These are phyloP conservation scores for Nicotiana rustica DNA, from an alignment of 305 asterid genomes.

Conservation along the genomic window DNA sequence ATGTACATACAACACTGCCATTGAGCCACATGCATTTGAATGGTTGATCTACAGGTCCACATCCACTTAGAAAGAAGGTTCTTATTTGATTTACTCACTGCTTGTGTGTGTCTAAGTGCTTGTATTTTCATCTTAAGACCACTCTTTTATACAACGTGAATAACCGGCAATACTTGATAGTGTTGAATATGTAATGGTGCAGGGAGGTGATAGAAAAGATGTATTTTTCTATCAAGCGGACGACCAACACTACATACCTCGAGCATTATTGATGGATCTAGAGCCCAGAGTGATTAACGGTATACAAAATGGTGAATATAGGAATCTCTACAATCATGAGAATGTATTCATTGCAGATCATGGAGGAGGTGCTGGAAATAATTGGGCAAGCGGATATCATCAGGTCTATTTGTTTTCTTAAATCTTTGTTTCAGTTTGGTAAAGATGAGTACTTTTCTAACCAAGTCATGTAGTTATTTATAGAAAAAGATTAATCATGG, in stretches of 20 bases:
- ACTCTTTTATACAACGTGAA: conserved; percentile 15
- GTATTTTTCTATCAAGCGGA: conserved; percentile 99
- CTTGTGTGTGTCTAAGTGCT: neutral
- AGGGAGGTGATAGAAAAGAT: conserved; percentile 99
- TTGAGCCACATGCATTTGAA: neutral
- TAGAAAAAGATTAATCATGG: conserved; percentile 13
- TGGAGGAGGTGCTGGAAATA: conserved; percentile 99
- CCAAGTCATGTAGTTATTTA: neutral
- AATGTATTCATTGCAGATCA: conserved; percentile 87
- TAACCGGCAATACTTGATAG: conserved; percentile 1
- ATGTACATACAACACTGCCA: conserved; percentile 21
- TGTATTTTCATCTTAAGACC: conserved; percentile 26
- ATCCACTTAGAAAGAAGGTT: neutral
- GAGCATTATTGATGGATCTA: conserved; percentile 96
- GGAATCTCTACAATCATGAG: conserved; percentile 97
- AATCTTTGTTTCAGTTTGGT: conserved; percentile 11
- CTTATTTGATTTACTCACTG: neutral
- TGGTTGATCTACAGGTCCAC: neutral
- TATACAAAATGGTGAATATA: conserved; percentile 94
- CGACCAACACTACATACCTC: conserved; percentile 96
- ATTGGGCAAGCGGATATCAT: conserved; percentile 99
- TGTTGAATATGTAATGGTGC: conserved; percentile 38
- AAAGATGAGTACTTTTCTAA: conserved; percentile 21
- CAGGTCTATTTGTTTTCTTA: conserved; percentile 60
- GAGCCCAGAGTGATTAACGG: conserved; percentile 99